Evolutionary conservation across 148 eudicot genomes (phyloP).

Genomic region (Cornus florida): DNA sequence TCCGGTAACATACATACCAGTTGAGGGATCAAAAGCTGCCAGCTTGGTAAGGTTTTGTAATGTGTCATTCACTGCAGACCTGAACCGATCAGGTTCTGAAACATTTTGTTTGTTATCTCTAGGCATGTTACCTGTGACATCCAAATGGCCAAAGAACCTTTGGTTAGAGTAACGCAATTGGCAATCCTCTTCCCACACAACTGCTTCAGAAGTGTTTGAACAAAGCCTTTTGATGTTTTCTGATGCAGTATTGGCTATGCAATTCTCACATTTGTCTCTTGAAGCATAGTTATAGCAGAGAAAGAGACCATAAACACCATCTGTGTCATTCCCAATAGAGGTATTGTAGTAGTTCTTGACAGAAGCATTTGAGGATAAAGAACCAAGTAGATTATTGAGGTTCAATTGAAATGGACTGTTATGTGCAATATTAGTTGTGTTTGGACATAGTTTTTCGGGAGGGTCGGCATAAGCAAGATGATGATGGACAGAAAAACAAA

Average conservation of each 20-base stretch:
- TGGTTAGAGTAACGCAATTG: conserved; percentile 13
- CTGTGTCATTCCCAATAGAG: neutral
- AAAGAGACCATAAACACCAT: conserved; percentile 9
- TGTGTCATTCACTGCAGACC: neutral
- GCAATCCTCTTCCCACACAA: neutral
- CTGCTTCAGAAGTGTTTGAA: conserved; percentile 13
- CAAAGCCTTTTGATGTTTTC: conserved; percentile 6
- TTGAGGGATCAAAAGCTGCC: conserved; percentile 17
- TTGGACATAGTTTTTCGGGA: neutral
- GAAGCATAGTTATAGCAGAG: conserved; percentile 14
- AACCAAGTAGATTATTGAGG: conserved; percentile 4
- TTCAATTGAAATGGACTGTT: neutral
- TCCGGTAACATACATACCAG: conserved; percentile 21
- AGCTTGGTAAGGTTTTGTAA: neutral
- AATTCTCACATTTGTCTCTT: neutral
- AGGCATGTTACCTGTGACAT: neutral
- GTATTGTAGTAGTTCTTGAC: conserved; percentile 3
- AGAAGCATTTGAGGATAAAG: conserved; percentile 16
- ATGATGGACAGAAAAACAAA: neutral
- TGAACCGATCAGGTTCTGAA: conserved; percentile 10
- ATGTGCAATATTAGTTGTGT: neutral
- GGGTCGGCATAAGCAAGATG: neutral
- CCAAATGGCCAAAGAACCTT: conserved; percentile 14
- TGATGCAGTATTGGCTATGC: conserved; percentile 12
- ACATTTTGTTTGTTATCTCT: conserved; percentile 10